Base-by-base conservation (phyloP, 208 protist genomes). In the Strigomonas galati region DNA sequence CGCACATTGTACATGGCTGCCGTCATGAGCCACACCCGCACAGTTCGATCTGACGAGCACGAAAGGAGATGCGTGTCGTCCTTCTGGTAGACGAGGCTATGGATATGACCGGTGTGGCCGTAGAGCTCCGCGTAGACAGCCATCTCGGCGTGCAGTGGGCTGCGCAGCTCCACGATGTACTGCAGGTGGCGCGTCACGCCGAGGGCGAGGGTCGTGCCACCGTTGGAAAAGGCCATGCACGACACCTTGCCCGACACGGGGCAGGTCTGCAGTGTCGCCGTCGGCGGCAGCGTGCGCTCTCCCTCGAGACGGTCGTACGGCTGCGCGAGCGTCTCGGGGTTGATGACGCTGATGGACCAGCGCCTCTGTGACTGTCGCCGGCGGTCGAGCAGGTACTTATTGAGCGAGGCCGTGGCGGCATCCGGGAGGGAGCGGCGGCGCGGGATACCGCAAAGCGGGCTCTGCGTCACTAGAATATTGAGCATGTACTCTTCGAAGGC, bases 41-140 rank as follows among this genome's bases (percentile, higher is more conserved):
- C 85, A 7, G 84, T 92, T 48, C 83, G 79, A 62, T 95, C 89
- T 9, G 89, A 81, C 21, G 84, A 84, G 65, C 84, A 87, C 0
- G 85, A 84, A 0, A 95, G 67, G 64, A 95, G 59, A 30, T 79
- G 68, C 14, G 62, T 43, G 68, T 81, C 76, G 43, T 89, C 76
- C 1, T 67, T 64, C 56, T 75, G 72, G 56, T 91, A 90, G 2
- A 53, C 74, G 21, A 91, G 37, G 55, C 73, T 49, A 71, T 95
- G 78, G 55, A 92, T 82, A 66, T 91, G 81, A 7, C 71, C 83
- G 14, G 72, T 82, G 73, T 92, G 89, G 2, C 82, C 84, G 19
- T 59, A 27, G 24, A 90, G 78, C 9, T 58, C 49, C 37, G 60
- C 72, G 52, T 76, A 21, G n/a, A 82, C 71, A 14, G 74, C 63